Conservation (phyloP, 2,329 filamentous ascomycete genomes). For the Exophiala mesophila region DNA sequence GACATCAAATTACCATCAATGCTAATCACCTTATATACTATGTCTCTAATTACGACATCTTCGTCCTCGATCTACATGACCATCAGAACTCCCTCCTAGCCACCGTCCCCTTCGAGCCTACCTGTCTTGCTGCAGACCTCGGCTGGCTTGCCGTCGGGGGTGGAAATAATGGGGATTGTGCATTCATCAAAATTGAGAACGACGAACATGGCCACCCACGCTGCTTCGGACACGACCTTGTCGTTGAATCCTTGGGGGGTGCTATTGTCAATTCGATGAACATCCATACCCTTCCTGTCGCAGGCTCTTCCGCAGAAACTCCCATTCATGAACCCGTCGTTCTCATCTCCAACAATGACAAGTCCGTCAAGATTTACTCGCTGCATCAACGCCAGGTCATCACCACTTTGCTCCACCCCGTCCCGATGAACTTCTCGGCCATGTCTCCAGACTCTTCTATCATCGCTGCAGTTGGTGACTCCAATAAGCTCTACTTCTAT, state of each 20-base stretch:
- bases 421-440: conserved; percentile 89
- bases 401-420: conserved; percentile 67
- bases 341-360: conserved; percentile 81
- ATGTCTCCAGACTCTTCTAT: conserved; percentile 82
- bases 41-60: conserved; percentile 70
- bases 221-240: conserved; percentile 32
- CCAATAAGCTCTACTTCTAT: conserved; percentile 81
- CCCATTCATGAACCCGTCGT: conserved; percentile 53
- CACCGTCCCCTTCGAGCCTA: conserved; percentile 65
- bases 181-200: conserved; percentile 62
- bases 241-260: conserved; percentile 51
- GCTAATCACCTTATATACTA: conserved; percentile 78
- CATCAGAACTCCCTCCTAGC: conserved; percentile 65
- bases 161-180: conserved; percentile 76
- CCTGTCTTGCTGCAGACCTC: conserved; percentile 78
- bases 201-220: conserved; percentile 36
- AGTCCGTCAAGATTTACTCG: conserved; percentile 77
- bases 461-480: conserved; percentile 80
- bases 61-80: conserved; percentile 63
- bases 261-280: conserved; percentile 64
- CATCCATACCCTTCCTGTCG: conserved; percentile 52
- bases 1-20: conserved; percentile 80
- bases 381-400: conserved; percentile 64
- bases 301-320: conserved; percentile 28
- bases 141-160: conserved; percentile 91